A percentile compares a stretch with the other conserved stretches of the same genome.
phyloP scores from a whole-genome alignment of 352 stramenopile species.

The Aphanomyces stellatus region DNA sequence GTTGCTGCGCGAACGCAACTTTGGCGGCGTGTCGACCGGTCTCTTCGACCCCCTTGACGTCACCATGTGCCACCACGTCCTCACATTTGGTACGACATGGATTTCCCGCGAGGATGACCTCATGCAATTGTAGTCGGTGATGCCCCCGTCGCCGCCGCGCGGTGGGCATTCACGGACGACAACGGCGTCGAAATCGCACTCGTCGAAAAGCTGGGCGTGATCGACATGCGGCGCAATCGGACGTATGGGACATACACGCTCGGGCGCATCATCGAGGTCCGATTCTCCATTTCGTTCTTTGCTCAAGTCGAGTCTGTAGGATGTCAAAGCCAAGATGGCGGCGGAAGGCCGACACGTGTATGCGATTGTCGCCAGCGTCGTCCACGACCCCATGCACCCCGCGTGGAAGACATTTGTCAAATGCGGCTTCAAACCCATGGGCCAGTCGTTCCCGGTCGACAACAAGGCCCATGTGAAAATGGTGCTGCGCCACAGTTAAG shows the following conservation, averaged over 20 bases:
- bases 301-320: slow-evolving; percentile 26
- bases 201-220: slow-evolving; percentile 53
- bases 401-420: slow-evolving; percentile 45
- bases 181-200: slow-evolving; percentile 32
- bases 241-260: slow-evolving; percentile 49
- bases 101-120: neutral
- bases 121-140: slow-evolving; percentile 46
- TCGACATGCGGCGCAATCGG: slow-evolving; percentile 40
- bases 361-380: slow-evolving; percentile 35
- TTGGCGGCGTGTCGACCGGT: slow-evolving; percentile 25
- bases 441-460: neutral
- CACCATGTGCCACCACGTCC: slow-evolving; percentile 33
- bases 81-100: slow-evolving; percentile 44
- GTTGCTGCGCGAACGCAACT: slow-evolving; percentile 14
- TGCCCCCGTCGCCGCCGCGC: slow-evolving; percentile 45
- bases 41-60: slow-evolving; percentile 40
- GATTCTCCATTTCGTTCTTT: neutral
- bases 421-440: slow-evolving; percentile 35
- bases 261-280: slow-evolving; percentile 39
- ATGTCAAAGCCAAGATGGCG: slow-evolving; percentile 36
- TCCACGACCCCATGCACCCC: slow-evolving; percentile 27
- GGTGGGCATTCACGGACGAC: slow-evolving; percentile 39
- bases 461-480: neutral
- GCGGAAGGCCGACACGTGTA: slow-evolving; percentile 27
- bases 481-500: slow-evolving; percentile 8